Conservation (phyloP, 148 eudicot genomes). For the Agrostemma githago region DNA sequence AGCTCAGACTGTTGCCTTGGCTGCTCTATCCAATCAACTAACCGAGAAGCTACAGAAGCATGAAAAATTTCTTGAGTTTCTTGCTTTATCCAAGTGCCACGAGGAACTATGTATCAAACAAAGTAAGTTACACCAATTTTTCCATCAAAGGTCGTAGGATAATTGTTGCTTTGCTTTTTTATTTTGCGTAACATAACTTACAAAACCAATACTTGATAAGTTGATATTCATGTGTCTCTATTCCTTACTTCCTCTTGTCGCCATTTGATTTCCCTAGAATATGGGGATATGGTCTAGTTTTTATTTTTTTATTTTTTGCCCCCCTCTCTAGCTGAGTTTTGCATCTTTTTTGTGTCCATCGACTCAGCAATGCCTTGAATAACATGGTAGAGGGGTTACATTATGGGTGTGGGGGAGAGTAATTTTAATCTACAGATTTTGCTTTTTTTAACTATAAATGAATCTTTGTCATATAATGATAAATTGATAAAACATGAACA, state of each 20-base stretch:
- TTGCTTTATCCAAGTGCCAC: slow-evolving; percentile 92
- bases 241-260: not conserved
- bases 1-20: slow-evolving; percentile 71
- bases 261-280: not conserved
- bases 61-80: slow-evolving; percentile 84
- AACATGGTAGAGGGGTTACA: no score
- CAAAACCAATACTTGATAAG: not conserved
- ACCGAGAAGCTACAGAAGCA: slow-evolving; percentile 89
- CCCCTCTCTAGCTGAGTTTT: not conserved
- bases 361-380: not conserved
- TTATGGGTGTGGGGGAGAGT: no score
- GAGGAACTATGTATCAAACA: slow-evolving; percentile 74
- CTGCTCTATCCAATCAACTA: slow-evolving; percentile 72
- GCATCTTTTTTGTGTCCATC: not conserved
- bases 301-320: no score
- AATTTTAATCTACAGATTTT: no score
- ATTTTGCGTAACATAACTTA: not conserved
- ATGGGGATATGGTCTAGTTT: not conserved
- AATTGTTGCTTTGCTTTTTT: slow-evolving; percentile 3
- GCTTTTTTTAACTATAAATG: not conserved
- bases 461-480: not conserved
- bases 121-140: slow-evolving; percentile 40
- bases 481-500: not conserved
- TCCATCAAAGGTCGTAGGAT: not conserved
- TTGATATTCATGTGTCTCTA: not conserved